Conservation (phyloP, 2,329 filamentous ascomycete genomes). For the Talaromyces sp. region DNA sequence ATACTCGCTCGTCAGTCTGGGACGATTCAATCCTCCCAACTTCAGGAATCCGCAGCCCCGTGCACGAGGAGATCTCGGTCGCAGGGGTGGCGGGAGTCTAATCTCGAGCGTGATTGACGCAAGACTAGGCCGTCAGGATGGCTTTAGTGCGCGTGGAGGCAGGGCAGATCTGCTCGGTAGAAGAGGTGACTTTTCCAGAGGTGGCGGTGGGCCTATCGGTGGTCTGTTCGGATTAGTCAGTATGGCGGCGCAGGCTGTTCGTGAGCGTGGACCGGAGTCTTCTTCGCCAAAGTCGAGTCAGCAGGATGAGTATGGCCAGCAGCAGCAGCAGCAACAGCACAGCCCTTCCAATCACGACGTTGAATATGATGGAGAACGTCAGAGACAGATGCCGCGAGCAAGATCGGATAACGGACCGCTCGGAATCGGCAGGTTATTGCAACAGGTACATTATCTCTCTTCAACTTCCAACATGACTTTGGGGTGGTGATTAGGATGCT, state of each 20-base stretch:
- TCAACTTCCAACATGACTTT: not conserved
- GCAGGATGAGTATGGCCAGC: not conserved
- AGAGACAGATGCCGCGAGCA: not conserved
- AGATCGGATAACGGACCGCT: not conserved
- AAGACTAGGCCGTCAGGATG: not conserved
- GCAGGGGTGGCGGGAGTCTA: not conserved
- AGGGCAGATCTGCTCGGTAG: not conserved
- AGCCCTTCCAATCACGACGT: no score
- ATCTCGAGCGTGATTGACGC: not conserved
- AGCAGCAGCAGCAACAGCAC: not conserved
- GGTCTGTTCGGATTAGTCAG: conserved; percentile 1
- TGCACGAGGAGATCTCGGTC: not conserved
- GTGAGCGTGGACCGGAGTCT: not conserved
- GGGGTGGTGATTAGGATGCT: not conserved
- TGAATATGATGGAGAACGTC: not conserved
- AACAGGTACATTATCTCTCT: not conserved
- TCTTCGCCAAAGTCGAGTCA: not conserved
- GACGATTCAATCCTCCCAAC: not conserved
- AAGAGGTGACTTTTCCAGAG: not conserved
- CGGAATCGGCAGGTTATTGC: not conserved
- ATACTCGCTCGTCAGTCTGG: not conserved
- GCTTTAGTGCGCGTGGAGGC: not conserved
- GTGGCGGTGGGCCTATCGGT: not conserved
- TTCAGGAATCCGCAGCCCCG: not conserved
- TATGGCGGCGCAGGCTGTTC: conserved; percentile 6